Conservation (phyloP, 768 basidiomycete species). For the Bullera alba region DNA sequence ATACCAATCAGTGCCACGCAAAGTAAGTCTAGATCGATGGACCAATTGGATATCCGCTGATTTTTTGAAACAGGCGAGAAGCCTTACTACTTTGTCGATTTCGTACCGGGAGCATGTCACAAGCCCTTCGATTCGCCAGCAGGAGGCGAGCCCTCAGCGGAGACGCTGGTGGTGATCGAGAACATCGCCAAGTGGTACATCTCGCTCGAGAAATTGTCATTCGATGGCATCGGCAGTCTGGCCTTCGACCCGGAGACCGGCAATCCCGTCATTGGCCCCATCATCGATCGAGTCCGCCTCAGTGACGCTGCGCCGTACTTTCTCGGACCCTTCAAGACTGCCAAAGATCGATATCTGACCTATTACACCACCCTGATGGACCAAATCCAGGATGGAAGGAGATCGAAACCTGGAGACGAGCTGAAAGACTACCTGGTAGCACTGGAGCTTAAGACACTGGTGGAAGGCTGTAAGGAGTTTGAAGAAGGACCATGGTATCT, state of each 20-base stretch:
- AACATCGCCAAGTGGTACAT: constrained; percentile 7
- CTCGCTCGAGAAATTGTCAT: constrained; percentile 3
- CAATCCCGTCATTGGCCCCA: constrained; percentile 3
- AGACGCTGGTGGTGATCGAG: constrained; percentile 1
- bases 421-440: background rate
- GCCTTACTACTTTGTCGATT: no score
- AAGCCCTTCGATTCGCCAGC: no score
- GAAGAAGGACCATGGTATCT: constrained; percentile 14
- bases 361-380: constrained; percentile 1
- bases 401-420: background rate
- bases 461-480: constrained; percentile 9
- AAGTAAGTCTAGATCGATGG: no score
- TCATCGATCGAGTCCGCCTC: background rate
- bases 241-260: background rate
- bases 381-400: background rate
- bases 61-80: no score
- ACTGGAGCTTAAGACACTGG: constrained; percentile 4
- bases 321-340: constrained; percentile 7
- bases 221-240: constrained; percentile 8
- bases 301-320: constrained; percentile 1
- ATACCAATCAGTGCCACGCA: no score
- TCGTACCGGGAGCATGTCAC: no score
- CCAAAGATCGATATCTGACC: constrained; percentile 2
- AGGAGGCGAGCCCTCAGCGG: no score
- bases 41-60: no score